These are phyloP conservation scores for Lithocarpus polystachyus DNA, from an alignment of 306 rosid species.

Conservation along the genomic window DNA sequence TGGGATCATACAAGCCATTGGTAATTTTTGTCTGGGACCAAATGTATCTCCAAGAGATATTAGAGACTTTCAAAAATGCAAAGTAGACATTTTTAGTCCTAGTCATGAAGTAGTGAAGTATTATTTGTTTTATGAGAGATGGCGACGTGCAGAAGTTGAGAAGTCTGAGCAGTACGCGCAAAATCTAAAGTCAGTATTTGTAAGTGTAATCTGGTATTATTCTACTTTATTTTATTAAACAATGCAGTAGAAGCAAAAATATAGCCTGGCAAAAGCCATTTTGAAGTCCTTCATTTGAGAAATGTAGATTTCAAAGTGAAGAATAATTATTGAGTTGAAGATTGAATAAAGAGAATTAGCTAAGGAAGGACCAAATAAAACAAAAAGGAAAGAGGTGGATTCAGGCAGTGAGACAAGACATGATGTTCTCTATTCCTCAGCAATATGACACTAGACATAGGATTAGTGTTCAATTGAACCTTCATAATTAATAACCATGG, in stretches of 20 bases:
- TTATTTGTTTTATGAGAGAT: slow-evolving; percentile 65
- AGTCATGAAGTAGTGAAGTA: slow-evolving; percentile 59
- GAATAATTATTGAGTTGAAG: neutral
- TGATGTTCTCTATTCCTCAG: neutral
- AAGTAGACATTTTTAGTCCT: slow-evolving; percentile 30
- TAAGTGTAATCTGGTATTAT: slow-evolving; percentile 34
- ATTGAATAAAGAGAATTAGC: neutral
- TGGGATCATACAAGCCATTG: slow-evolving; percentile 76
- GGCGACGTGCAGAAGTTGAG: slow-evolving; percentile 66
- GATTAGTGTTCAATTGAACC: neutral
- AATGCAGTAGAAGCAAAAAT: neutral
- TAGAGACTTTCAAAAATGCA: slow-evolving; percentile 29
- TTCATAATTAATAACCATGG: too few species aligned
- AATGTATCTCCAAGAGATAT: slow-evolving; percentile 71
- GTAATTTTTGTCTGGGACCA: slow-evolving; percentile 61
- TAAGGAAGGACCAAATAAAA: neutral
- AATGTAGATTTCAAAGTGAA: neutral
- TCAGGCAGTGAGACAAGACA: neutral
- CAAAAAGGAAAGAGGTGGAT: neutral
- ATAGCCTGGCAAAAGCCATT: neutral
- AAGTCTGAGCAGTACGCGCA: slow-evolving; percentile 44
- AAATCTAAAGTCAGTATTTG: slow-evolving; percentile 47
- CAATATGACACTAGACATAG: too few species aligned
- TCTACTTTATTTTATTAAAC: neutral
- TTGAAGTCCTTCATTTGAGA: neutral